These are phyloP conservation scores for Mimosa bimucronata DNA, from an alignment of 306 rosid genomes.

Conservation along the genomic window DNA sequence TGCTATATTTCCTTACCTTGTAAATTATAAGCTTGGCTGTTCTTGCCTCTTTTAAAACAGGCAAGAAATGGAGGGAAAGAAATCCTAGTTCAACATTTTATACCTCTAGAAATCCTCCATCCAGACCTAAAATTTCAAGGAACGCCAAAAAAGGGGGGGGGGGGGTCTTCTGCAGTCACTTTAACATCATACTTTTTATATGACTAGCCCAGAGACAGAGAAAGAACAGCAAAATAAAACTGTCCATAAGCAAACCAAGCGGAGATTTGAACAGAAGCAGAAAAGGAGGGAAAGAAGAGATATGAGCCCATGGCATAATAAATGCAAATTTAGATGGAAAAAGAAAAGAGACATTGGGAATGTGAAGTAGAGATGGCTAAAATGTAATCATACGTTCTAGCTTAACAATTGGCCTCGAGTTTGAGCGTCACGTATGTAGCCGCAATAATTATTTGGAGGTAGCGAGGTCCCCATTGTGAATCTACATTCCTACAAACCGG, in stretches of 20 bases:
- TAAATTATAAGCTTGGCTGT: neutral
- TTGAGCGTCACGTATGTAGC: no score
- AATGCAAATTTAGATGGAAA: neutral
- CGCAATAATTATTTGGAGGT: no score
- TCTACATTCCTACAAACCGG: no score
- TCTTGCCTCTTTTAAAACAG: neutral
- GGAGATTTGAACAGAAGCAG: neutral
- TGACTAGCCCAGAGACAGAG: neutral
- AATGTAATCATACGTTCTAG: neutral
- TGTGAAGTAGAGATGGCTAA: neutral
- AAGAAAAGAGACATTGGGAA: neutral
- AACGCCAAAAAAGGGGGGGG: neutral
- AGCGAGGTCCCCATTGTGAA: no score
- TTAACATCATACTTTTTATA: neutral
- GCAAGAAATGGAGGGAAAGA: neutral
- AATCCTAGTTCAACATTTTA: neutral
- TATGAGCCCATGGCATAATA: constrained; percentile 40
- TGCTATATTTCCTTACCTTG: neutral
- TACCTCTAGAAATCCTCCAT: neutral
- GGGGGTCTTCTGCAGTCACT: neutral
- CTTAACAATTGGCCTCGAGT: no score
- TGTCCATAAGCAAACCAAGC: neutral
- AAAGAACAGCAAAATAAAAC: neutral
- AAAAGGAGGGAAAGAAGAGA: constrained; percentile 26
- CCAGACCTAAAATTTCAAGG: neutral